A percentile compares a stretch with the other conserved stretches of the same genome.
phyloP scores from a whole-genome alignment of 495 filamentous ascomycete genomes.

The Penicillium turbatum region DNA sequence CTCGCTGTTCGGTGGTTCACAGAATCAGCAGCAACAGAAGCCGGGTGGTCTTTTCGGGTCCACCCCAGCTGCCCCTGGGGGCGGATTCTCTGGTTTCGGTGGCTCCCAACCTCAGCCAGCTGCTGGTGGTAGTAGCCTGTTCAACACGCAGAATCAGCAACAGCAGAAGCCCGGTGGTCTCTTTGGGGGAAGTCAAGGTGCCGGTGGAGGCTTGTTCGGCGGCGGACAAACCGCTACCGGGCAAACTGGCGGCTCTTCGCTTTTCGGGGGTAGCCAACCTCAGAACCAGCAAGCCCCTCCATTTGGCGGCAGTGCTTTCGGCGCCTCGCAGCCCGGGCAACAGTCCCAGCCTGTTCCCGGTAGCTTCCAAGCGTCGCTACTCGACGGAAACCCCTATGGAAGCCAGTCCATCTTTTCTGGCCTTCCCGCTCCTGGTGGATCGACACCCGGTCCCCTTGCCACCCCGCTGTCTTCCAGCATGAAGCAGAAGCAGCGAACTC shows the following conservation, averaged over 20 bases:
- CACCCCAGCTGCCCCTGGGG: constrained; percentile 6
- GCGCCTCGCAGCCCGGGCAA: constrained; percentile 47
- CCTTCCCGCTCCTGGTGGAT: constrained; percentile 56
- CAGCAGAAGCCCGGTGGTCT: constrained; percentile 34
- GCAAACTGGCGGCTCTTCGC: constrained; percentile 46
- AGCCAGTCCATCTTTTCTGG: constrained; percentile 73
- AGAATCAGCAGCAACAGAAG: constrained; percentile 43
- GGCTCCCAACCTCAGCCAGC: constrained; percentile 14
- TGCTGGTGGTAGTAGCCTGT: constrained; percentile 30
- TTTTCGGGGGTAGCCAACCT: constrained; percentile 59
- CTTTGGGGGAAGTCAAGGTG: constrained; percentile 24
- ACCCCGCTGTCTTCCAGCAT: constrained; percentile 73
- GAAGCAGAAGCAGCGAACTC: constrained; percentile 68
- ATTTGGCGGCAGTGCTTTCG: constrained; percentile 58
- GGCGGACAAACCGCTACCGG: constrained; percentile 26
- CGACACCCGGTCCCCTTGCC: constrained; percentile 76
- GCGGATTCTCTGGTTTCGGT: constrained; percentile 4
- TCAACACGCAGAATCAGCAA: constrained; percentile 32
- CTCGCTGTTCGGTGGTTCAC: constrained; percentile 31
- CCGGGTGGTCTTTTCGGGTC: constrained; percentile 30
- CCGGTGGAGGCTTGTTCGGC: constrained; percentile 48
- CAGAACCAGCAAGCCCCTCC: constrained; percentile 53
- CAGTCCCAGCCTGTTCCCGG: constrained; percentile 51
- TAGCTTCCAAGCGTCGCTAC: constrained; percentile 71
- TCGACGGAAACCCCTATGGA: constrained; percentile 75